Percentiles rank a stretch among this genome's conserved stretches.
Conservation (phyloP, 2,329 filamentous ascomycete species). For the Dichotomopilus funicola region DNA sequence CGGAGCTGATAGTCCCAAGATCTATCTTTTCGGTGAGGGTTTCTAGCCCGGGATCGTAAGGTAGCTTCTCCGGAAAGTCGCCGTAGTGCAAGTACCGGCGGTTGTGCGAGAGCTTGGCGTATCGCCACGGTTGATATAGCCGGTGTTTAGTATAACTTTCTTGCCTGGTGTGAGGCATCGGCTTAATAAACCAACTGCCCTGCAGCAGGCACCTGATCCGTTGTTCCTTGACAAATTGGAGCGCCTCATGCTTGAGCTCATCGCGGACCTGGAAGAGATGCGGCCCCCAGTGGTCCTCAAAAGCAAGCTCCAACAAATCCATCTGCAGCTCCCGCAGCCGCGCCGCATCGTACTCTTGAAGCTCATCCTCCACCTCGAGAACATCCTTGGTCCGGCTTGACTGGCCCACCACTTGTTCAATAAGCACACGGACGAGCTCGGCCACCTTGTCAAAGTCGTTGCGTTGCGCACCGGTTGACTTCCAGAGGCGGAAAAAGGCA, state of each 20-base stretch:
- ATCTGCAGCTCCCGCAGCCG: constrained; percentile 82
- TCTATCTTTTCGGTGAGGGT: constrained; percentile 76
- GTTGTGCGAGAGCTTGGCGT: constrained; percentile 84
- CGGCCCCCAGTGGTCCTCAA: constrained; percentile 90
- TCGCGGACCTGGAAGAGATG: constrained; percentile 87
- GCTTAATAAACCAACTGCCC: constrained; percentile 76
- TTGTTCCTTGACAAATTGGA: constrained; percentile 97
- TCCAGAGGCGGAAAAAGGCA: constrained; percentile 89
- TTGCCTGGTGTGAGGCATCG: constrained; percentile 35
- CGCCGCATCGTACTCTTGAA: constrained; percentile 74
- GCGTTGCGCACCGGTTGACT: constrained; percentile 74
- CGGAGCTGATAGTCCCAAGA: constrained; percentile 78
- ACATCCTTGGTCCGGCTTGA: constrained; percentile 78
- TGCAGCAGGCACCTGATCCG: constrained; percentile 81
- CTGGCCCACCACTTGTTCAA: constrained; percentile 83
- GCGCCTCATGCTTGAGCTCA: constrained; percentile 80
- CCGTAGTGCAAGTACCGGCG: constrained; percentile 83
- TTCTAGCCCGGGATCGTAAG: constrained; percentile 64
- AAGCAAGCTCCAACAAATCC: constrained; percentile 82
- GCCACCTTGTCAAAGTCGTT: constrained; percentile 91
- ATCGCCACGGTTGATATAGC: constrained; percentile 61
- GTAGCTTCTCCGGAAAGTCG: constrained; percentile 64
- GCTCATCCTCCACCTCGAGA: constrained; percentile 79
- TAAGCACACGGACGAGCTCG: constrained; percentile 80
- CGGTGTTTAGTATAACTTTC: constrained; percentile 34